Evolutionary conservation across 768 basidiomycete species (phyloP).

Genomic region (Phanerodontia chrysosporium): DNA sequence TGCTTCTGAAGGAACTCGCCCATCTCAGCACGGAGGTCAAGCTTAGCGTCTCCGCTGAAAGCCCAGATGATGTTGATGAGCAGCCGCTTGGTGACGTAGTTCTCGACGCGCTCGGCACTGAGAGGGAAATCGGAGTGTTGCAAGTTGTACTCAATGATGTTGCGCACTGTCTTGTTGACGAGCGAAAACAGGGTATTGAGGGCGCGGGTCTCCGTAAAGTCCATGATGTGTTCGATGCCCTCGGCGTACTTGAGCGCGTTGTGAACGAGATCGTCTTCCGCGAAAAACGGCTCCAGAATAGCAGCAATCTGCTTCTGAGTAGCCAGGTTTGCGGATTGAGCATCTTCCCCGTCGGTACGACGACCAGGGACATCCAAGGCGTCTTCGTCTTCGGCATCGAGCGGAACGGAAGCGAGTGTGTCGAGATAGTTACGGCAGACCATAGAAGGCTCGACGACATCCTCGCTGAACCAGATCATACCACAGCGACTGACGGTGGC

Average conservation of each 20-base stretch:
- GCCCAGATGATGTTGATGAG: slow-evolving; percentile 96
- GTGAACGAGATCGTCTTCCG: slow-evolving; percentile 74
- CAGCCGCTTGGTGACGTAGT: slow-evolving; percentile 86
- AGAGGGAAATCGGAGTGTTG: slow-evolving; percentile 96
- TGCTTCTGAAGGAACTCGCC: slow-evolving; percentile 82
- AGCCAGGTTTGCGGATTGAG: slow-evolving; percentile 56
- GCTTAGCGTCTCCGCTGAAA: slow-evolving; percentile 93
- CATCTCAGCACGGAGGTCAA: slow-evolving; percentile 84
- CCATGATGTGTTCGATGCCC: slow-evolving; percentile 97
- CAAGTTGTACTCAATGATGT: slow-evolving; percentile 89
- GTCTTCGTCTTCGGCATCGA: slow-evolving; percentile 92
- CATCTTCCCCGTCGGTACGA: slow-evolving; percentile 51
- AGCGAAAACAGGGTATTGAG: slow-evolving; percentile 96
- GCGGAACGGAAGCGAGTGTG: slow-evolving; percentile 64
- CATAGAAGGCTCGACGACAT: slow-evolving; percentile 89
- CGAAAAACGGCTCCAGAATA: slow-evolving; percentile 81
- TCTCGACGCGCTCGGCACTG: slow-evolving; percentile 75
- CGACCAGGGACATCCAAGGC: slow-evolving; percentile 56
- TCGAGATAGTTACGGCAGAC: slow-evolving; percentile 86
- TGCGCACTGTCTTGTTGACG: slow-evolving; percentile 92
- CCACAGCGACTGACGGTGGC: slow-evolving; percentile 99
- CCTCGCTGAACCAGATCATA: slow-evolving; percentile 99
- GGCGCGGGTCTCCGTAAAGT: slow-evolving; percentile 88
- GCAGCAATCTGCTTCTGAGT: slow-evolving; percentile 74
- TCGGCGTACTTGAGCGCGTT: slow-evolving; percentile 76